phyloP scores from a whole-genome alignment of 1,284 basidiomycete species.

The Pisolithus thermaeus region DNA sequence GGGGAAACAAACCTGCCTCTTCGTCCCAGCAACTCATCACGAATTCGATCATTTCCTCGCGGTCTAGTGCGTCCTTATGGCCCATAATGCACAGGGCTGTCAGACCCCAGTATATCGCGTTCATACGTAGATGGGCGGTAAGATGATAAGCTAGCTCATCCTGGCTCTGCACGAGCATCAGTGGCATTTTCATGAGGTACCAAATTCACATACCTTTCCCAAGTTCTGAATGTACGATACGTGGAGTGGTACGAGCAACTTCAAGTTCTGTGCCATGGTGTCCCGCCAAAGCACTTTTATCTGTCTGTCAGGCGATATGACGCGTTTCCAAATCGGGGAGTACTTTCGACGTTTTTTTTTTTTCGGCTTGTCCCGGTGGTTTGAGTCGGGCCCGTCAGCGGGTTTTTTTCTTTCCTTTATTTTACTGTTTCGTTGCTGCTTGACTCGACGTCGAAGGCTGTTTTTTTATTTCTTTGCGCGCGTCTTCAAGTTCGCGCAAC shows the following conservation, averaged over 20 bases:
- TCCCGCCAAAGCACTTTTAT: conserved; percentile 2
- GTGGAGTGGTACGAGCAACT: conserved; percentile 35
- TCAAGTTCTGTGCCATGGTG: conserved; percentile 3
- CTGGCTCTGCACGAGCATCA: conserved; percentile 52
- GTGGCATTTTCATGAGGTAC: background rate
- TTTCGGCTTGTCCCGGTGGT: no score
- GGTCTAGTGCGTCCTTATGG: conserved; percentile 68
- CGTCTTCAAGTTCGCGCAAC: no score
- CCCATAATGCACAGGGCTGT: conserved; percentile 83
- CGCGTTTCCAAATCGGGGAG: no score
- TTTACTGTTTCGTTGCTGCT: no score
- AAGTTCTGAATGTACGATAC: conserved; percentile 54
- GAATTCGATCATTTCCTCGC: conserved; percentile 83
- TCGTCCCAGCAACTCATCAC: conserved; percentile 95
- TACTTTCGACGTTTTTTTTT: no score
- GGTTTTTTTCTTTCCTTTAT: no score
- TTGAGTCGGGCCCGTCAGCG: no score
- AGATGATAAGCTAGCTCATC: conserved; percentile 91
- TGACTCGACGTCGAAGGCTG: no score
- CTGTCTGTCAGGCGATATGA: no score
- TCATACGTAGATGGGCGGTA: conserved; percentile 90
- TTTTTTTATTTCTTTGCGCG: no score
- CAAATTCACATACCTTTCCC: conserved; percentile 36
- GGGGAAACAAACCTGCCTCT: conserved; percentile 59
- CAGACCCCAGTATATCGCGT: conserved; percentile 96